A percentile compares a stretch with the other conserved stretches of the same genome.
Conservation (phyloP, 2,329 filamentous ascomycete species). For the Trichoderma endophyticum region DNA sequence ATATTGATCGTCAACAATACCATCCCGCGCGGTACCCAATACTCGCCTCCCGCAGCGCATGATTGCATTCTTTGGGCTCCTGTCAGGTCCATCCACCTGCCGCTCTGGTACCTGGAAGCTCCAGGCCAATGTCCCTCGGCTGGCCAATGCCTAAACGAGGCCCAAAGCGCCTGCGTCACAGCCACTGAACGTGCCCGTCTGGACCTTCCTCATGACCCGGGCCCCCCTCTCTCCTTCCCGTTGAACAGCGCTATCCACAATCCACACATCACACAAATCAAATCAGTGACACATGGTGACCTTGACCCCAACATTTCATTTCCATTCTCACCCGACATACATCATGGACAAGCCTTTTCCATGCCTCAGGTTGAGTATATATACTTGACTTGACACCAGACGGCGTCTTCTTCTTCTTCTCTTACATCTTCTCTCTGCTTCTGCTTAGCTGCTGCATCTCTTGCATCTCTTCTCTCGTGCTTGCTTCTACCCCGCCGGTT, state of each 20-base stretch:
- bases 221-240: constrained; percentile 7
- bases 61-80: background rate
- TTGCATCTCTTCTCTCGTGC: background rate
- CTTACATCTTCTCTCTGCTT: background rate
- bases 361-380: background rate
- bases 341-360: background rate
- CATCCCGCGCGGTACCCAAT: background rate
- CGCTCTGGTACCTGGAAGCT: background rate
- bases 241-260: constrained; percentile 7
- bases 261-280: background rate
- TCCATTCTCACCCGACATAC: background rate
- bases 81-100: constrained; percentile 6
- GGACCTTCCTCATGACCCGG: constrained; percentile 18
- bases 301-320: background rate
- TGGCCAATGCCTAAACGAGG: constrained; percentile 4
- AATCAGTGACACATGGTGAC: constrained; percentile 5
- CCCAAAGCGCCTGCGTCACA: constrained; percentile 19
- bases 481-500: constrained; percentile 12
- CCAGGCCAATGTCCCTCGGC: background rate
- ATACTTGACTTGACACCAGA: background rate
- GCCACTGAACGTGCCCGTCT: constrained; percentile 2
- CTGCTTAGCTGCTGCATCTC: background rate
- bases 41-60: background rate
- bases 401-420: background rate
- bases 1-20: background rate